Evolutionary conservation across 2,329 filamentous ascomycete genomes (phyloP).

Genomic region (Diaporthe amygdali): DNA sequence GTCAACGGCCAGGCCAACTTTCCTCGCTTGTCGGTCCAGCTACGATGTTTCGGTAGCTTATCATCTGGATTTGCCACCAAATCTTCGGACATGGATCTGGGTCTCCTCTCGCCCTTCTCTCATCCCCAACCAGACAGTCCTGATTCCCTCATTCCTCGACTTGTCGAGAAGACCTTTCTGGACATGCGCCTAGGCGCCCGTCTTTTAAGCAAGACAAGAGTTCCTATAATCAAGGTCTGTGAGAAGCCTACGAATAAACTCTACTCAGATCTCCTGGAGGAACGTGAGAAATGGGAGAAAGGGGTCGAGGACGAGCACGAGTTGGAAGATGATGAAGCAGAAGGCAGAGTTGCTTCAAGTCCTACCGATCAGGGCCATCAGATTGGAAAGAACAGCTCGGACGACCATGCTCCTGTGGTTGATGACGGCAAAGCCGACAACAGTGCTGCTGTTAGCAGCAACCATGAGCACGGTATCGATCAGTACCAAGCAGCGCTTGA

Average conservation of each 20-base stretch:
- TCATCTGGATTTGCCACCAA: conserved; percentile 86
- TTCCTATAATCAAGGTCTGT: conserved; percentile 89
- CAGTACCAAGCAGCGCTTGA: conserved; percentile 12
- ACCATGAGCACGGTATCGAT: not conserved
- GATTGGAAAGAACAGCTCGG: not conserved
- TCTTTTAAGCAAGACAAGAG: conserved; percentile 77
- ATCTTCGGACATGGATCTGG: conserved; percentile 90
- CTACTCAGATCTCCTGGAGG: conserved; percentile 63
- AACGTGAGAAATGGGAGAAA: conserved; percentile 75
- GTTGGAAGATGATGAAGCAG: conserved; percentile 41
- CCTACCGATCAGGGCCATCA: not conserved
- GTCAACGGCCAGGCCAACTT: conserved; percentile 49
- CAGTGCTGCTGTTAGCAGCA: not conserved
- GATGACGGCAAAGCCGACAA: not conserved
- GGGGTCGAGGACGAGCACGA: conserved; percentile 49
- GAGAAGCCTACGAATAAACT: conserved; percentile 69
- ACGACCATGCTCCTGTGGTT: conserved; percentile 24
- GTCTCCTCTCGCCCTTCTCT: conserved; percentile 71
- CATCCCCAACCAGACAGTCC: conserved; percentile 55
- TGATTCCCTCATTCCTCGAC: conserved; percentile 69
- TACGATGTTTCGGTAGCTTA: conserved; percentile 83
- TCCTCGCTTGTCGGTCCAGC: conserved; percentile 60
- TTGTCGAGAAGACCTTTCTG: conserved; percentile 78
- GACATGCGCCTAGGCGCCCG: conserved; percentile 76
- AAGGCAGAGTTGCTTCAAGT: conserved; percentile 35